Conservation (phyloP, 768 basidiomycete species). For the Exsudoporus frostii region DNA sequence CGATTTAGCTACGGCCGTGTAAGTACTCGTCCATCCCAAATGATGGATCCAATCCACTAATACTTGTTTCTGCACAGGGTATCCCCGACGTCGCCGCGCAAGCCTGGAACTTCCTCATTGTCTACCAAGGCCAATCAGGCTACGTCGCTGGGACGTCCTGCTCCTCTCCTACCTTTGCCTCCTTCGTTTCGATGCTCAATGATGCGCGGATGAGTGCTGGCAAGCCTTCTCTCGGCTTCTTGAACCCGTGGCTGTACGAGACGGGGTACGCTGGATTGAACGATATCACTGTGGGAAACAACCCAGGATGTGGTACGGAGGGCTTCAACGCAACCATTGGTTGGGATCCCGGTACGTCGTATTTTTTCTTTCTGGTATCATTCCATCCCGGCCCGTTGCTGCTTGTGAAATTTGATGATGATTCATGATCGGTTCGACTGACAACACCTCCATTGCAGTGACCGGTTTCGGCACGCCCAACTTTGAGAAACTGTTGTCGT, state of each 20-base stretch:
- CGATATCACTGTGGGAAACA: slow-evolving; percentile 57
- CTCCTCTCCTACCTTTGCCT: slow-evolving; percentile 60
- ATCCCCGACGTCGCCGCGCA: slow-evolving; percentile 70
- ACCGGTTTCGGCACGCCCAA: slow-evolving; percentile 57
- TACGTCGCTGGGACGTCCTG: slow-evolving; percentile 75
- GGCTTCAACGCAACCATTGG: slow-evolving; percentile 62
- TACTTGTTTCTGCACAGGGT: slow-evolving; percentile 30
- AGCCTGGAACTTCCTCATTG: slow-evolving; percentile 45
- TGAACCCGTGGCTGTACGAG: slow-evolving; percentile 61
- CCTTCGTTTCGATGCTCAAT: slow-evolving; percentile 61
- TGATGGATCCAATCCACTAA: too few relatives aligned
- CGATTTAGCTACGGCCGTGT: slow-evolving; percentile 52
- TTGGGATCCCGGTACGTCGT: slow-evolving; percentile 55
- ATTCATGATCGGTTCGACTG: slow-evolving; percentile 1
- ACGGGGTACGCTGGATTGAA: slow-evolving; percentile 38
- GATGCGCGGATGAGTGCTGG: slow-evolving; percentile 50
- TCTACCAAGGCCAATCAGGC: slow-evolving; percentile 36
- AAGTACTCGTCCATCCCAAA: slow-evolving; percentile 16
- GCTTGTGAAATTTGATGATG: background rate
- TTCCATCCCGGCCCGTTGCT: background rate
- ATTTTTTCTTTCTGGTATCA: too few relatives aligned
- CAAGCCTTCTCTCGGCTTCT: slow-evolving; percentile 53
- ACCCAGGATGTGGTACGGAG: slow-evolving; percentile 57
- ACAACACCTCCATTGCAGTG: slow-evolving; percentile 29
- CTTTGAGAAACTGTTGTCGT: slow-evolving; percentile 42